Evolutionary conservation across 805 yeast species (phyloP).

Genomic region (Kuraishia piskuri): DNA sequence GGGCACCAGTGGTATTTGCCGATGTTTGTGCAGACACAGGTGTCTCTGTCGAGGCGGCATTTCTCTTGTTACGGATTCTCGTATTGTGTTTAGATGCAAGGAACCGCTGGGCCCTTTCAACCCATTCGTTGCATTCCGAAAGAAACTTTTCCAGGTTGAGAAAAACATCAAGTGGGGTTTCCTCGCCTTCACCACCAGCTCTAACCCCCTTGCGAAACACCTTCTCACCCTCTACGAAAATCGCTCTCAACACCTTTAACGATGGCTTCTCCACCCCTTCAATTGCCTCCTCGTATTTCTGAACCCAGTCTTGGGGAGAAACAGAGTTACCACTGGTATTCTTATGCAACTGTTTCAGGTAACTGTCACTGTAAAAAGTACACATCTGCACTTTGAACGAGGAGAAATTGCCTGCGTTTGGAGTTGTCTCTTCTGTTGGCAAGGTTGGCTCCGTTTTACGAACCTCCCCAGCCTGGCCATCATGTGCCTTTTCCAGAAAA

Average conservation of each 20-base stretch:
- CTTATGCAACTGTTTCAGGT: background rate
- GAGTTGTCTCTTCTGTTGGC: background rate
- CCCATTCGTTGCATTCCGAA: constrained; percentile 38
- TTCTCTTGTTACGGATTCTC: constrained; percentile 24
- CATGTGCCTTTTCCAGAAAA: background rate
- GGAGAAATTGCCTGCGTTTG: background rate
- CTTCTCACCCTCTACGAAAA: constrained; percentile 49
- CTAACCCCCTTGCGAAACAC: constrained; percentile 17
- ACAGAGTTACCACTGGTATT: constrained; percentile 6
- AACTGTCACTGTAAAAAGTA: background rate
- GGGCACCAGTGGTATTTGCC: no score
- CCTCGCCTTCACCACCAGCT: background rate
- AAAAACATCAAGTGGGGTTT: constrained; percentile 10
- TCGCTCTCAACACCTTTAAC: constrained; percentile 31
- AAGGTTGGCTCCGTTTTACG: no score
- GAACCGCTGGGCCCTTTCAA: constrained; percentile 44
- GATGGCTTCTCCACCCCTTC: constrained; percentile 34
- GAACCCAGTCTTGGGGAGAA: constrained; percentile 43
- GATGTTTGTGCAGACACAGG: constrained; percentile 12
- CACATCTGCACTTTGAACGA: constrained; percentile 6
- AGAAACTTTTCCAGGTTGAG: constrained; percentile 31
- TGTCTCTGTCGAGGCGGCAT: constrained; percentile 8
- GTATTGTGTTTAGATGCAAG: constrained; percentile 44
- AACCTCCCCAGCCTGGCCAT: no score
- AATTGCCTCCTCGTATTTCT: constrained; percentile 32